Conservation (phyloP, 2,329 filamentous ascomycete species). For the Aschersonia sp. region DNA sequence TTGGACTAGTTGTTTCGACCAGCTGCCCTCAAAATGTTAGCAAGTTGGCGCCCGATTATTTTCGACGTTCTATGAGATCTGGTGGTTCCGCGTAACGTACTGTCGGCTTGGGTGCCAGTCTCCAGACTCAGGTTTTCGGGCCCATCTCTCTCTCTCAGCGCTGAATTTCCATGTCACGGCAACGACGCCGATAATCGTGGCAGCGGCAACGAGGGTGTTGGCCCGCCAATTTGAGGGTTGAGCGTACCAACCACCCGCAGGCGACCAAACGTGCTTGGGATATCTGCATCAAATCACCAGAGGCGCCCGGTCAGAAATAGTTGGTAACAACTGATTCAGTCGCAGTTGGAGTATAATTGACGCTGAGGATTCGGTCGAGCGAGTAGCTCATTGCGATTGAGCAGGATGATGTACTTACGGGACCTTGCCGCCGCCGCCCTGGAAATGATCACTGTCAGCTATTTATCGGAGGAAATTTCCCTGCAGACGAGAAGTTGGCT, state of each 20-base stretch:
- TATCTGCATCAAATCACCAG: slow-evolving; percentile 40
- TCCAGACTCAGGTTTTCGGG: slow-evolving; percentile 60
- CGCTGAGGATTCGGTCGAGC: not conserved
- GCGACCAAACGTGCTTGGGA: slow-evolving; percentile 99
- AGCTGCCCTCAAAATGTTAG: slow-evolving; percentile 13
- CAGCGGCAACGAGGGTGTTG: slow-evolving; percentile 70
- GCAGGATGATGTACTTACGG: slow-evolving; percentile 27
- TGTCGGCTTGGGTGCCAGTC: slow-evolving; percentile 75
- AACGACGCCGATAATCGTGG: slow-evolving; percentile 52
- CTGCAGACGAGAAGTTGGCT: slow-evolving; percentile 7
- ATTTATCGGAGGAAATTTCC: no score
- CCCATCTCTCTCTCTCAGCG: slow-evolving; percentile 57
- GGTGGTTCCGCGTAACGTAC: slow-evolving; percentile 33
- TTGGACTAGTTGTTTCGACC: slow-evolving; percentile 29
- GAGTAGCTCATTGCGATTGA: slow-evolving; percentile 1
- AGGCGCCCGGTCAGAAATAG: not conserved
- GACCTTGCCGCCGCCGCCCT: slow-evolving; percentile 63
- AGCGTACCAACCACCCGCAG: slow-evolving; percentile 91
- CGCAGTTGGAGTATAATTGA: no score
- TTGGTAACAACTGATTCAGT: not conserved
- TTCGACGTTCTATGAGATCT: no score
- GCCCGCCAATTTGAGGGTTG: slow-evolving; percentile 89
- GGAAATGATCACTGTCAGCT: not conserved
- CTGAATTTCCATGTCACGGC: slow-evolving; percentile 57
- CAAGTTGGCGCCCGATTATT: not conserved